These are phyloP conservation scores for Diaporthe citri DNA, from an alignment of 2,329 filamentous ascomycete species.

Conservation along the genomic window DNA sequence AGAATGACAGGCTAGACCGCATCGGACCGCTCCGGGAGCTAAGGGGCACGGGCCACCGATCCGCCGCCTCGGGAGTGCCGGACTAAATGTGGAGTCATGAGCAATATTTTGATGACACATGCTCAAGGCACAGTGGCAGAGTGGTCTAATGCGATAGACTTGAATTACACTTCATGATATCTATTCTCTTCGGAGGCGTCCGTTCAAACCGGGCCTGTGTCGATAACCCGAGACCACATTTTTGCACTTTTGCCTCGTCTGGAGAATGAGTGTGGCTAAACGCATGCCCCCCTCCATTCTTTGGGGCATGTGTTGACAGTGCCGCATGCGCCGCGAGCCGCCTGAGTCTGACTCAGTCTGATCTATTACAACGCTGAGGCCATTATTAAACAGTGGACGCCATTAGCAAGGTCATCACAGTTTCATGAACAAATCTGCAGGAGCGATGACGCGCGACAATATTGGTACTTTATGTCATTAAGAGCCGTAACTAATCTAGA, in stretches of 20 bases:
- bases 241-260: background rate
- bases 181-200: conserved; percentile 31
- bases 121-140: conserved; percentile 5
- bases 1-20: background rate
- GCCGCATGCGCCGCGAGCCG: too few species aligned
- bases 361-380: too few species aligned
- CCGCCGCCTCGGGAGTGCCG: background rate
- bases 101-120: accelerated
- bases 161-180: conserved; percentile 21
- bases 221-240: conserved; percentile 7
- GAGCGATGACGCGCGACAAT: too few species aligned
- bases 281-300: too few species aligned
- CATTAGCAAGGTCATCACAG: too few species aligned
- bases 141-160: conserved; percentile 33
- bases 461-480: too few species aligned
- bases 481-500: too few species aligned
- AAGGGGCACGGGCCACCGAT: background rate
- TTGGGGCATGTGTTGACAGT: too few species aligned
- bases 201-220: conserved; percentile 15
- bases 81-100: accelerated
- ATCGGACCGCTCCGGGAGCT: conserved; percentile 3
- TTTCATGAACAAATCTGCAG: too few species aligned
- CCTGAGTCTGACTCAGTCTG: too few species aligned
- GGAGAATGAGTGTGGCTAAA: too few species aligned
- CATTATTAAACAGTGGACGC: too few species aligned